Evolutionary conservation across 2,329 filamentous ascomycete species (phyloP), one percentile per base, ranked within the genome.

Genomic region (Xenosphaeropsis pyriputrescens): DNA sequence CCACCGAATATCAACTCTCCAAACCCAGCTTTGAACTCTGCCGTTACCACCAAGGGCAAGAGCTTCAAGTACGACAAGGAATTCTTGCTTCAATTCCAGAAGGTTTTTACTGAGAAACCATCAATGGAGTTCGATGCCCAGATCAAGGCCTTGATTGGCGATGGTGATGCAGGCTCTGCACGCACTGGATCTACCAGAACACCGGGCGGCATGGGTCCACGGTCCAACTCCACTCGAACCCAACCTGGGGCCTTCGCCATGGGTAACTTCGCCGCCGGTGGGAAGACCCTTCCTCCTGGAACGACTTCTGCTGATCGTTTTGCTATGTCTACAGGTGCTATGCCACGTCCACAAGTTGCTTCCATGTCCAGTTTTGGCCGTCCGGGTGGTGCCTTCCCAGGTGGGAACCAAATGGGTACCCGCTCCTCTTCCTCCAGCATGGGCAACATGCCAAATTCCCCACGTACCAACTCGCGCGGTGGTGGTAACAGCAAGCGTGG

Each of bases 81-180:
- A 50, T 98, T 98, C 68, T 66, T 98, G 62, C 70, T 98, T 19
- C 91, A 98, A 56, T 98, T 98, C 70, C 85, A 95, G 63, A 75
- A 75, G 50, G 85, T 94, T 15, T 98, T 95, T 64, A 93, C 85
- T 45, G 91, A 98, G 67, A 93, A 95, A 63, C 91, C 91, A 12
- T 93, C 86, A 1, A 61, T 88, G 32, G 89, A 96, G 54, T 98
- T 94, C 75, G 83, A 93, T 54, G 70, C 79, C 47, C 88, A 91
- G 53, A 78, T 98, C 70, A 89, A 71, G 79, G 82, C 62, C 69
- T 80, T 65, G 59, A 78, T 98, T 47, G 89, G 89, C 41, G 88
- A 94, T 46, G 67, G 67, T 29, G 76, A 81, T 41, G 70, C 72
- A 41, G 66, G 73, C 41, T 74, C 75, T 26, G 61, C 66, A 36